Evolutionary conservation across 2,329 filamentous ascomycete species (phyloP).

Genomic region (Xenosphaeropsis pyriputrescens): DNA sequence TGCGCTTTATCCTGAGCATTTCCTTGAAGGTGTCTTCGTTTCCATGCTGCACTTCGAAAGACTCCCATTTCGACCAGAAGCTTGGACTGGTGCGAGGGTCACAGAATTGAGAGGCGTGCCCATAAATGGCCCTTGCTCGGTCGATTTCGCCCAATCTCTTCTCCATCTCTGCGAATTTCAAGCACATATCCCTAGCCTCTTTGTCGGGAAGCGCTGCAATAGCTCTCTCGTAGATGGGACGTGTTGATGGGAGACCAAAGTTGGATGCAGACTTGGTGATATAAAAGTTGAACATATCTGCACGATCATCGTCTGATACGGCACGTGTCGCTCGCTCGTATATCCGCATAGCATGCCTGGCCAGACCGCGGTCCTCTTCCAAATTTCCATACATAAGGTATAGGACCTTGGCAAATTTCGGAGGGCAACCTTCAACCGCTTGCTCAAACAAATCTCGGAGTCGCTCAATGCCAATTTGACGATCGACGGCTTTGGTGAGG

Average conservation of each 20-base stretch:
- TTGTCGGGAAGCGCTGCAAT: constrained; percentile 85
- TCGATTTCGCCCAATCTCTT: constrained; percentile 85
- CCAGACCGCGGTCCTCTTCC: constrained; percentile 88
- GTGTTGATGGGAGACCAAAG: constrained; percentile 87
- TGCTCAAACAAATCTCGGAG: constrained; percentile 94
- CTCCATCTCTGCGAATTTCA: constrained; percentile 98
- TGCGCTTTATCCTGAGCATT: constrained; percentile 95
- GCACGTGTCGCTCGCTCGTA: constrained; percentile 94
- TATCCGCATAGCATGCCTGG: constrained; percentile 95
- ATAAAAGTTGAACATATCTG: constrained; percentile 99
- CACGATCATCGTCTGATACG: constrained; percentile 84
- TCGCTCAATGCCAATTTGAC: constrained; percentile 89
- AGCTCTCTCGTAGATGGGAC: constrained; percentile 91
- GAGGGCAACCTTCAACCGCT: constrained; percentile 84
- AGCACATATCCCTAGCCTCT: constrained; percentile 94
- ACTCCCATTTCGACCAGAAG: constrained; percentile 96
- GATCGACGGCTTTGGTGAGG: constrained; percentile 90
- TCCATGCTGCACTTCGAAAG: constrained; percentile 92
- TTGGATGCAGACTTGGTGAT: constrained; percentile 98
- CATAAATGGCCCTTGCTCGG: constrained; percentile 86
- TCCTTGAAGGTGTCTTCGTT: constrained; percentile 99
- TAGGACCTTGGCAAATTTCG: constrained; percentile 88
- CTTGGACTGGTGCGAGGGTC: constrained; percentile 79
- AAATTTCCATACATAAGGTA: constrained; percentile 98
- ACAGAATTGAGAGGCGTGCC: constrained; percentile 92